A percentile compares a stretch with the other conserved stretches of the same genome.
These are phyloP conservation scores for Colletotrichum sp. DNA, from an alignment of 2,329 filamentous ascomycete species.

Conservation along the genomic window DNA sequence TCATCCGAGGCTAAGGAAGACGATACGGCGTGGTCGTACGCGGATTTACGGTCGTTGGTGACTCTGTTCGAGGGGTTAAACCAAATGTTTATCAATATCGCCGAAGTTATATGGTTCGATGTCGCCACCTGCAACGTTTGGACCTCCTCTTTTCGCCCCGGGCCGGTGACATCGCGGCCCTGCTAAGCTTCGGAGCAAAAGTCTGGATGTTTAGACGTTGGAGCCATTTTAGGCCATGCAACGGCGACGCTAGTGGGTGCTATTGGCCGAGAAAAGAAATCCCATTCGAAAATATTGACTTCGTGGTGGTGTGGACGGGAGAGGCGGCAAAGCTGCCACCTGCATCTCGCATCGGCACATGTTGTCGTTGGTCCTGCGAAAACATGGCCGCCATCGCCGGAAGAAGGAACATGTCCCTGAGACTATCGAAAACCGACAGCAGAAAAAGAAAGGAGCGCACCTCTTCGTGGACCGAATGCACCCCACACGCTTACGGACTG, in stretches of 20 bases:
- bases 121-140: slow-evolving; percentile 8
- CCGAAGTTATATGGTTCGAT: slow-evolving; percentile 8
- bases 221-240: background rate
- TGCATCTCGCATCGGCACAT: background rate
- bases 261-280: background rate
- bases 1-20: slow-evolving; percentile 9
- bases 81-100: background rate
- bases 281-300: background rate
- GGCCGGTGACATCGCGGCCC: background rate
- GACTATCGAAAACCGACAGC: background rate
- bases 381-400: background rate
- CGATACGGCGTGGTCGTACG: background rate
- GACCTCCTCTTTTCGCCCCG: background rate
- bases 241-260: slow-evolving; percentile 7
- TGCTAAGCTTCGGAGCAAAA: background rate
- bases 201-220: background rate
- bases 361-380: background rate
- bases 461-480: background rate
- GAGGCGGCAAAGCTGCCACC: background rate
- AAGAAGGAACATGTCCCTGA: slow-evolving; percentile 4
- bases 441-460: background rate
- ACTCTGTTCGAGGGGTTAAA: background rate
- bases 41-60: background rate
- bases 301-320: background rate
- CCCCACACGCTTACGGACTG: background rate